Conservation (phyloP, 495 filamentous ascomycete genomes). For the Xylaria intraflava region DNA sequence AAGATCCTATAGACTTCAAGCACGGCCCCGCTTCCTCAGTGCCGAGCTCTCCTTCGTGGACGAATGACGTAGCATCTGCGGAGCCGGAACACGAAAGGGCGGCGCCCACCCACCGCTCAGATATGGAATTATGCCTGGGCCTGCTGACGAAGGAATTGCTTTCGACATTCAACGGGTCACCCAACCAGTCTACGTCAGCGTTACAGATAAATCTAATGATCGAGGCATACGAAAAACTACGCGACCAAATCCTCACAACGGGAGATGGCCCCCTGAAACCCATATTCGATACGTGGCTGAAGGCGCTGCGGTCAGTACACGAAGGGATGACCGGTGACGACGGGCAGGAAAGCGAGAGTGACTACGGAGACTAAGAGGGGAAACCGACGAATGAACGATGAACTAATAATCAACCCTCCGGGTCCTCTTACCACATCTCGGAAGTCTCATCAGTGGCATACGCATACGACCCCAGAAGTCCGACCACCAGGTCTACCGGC, state of each 20-base stretch:
- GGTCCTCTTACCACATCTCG: background rate
- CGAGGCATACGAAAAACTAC: slow-evolving; percentile 41
- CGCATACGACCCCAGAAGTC: too few relatives aligned
- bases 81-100: background rate
- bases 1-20: slow-evolving; percentile 35
- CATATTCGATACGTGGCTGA: slow-evolving; percentile 41
- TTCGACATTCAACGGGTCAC: slow-evolving; percentile 23
- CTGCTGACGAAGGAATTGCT: slow-evolving; percentile 38
- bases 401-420: background rate
- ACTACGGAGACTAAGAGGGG: slow-evolving; percentile 21
- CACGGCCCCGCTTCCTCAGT: slow-evolving; percentile 26
- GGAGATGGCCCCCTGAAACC: slow-evolving; percentile 16
- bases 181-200: slow-evolving; percentile 39
- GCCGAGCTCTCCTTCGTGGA: slow-evolving; percentile 3
- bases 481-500: too few relatives aligned
- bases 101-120: slow-evolving; percentile 18
- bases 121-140: slow-evolving; percentile 37
- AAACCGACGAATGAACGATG: background rate
- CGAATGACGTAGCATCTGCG: background rate
- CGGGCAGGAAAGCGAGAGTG: slow-evolving; percentile 24
- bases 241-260: slow-evolving; percentile 28
- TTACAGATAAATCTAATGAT: slow-evolving; percentile 51
- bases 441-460: too few relatives aligned
- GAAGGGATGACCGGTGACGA: slow-evolving; percentile 26
- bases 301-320: slow-evolving; percentile 36